These are phyloP conservation scores for Neoboletus subvelutipes DNA, from an alignment of 768 basidiomycete species.

Conservation along the genomic window DNA sequence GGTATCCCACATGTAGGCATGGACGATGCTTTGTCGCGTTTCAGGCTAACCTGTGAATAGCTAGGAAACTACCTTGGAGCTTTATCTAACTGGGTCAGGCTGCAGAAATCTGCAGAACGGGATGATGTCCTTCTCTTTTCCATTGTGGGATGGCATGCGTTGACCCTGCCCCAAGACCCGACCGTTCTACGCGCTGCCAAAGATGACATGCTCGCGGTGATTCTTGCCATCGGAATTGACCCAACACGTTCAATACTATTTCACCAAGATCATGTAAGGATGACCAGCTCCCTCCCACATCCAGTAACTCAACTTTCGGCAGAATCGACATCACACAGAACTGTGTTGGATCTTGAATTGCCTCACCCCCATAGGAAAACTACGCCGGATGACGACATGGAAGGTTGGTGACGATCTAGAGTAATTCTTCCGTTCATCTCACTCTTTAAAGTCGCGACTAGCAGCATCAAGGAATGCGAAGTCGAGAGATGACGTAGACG, in stretches of 20 bases:
- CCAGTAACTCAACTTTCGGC: background rate
- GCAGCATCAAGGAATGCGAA: slow-evolving; percentile 72
- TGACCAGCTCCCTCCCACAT: background rate
- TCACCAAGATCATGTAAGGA: slow-evolving; percentile 82
- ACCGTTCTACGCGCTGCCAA: slow-evolving; percentile 56
- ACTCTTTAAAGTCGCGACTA: slow-evolving; percentile 59
- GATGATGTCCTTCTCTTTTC: slow-evolving; percentile 75
- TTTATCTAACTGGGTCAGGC: slow-evolving; percentile 80
- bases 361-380: slow-evolving; percentile 75
- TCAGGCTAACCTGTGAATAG: slow-evolving; percentile 39
- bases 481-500: slow-evolving; percentile 75
- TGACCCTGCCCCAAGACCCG: slow-evolving; percentile 90
- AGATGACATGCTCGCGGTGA: slow-evolving; percentile 73
- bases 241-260: slow-evolving; percentile 73
- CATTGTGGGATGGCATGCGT: slow-evolving; percentile 92
- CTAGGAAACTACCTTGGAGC: slow-evolving; percentile 95
- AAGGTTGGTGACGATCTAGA: slow-evolving; percentile 53
- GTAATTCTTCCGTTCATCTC: background rate
- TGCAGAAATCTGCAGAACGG: slow-evolving; percentile 61
- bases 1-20: slow-evolving; percentile 79
- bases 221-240: slow-evolving; percentile 85
- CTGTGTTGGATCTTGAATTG: slow-evolving; percentile 90
- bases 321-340: slow-evolving; percentile 86
- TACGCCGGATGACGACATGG: slow-evolving; percentile 95
- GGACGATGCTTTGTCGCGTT: background rate